These are phyloP conservation scores for Cladosporium sp. DNA, from an alignment of 2,329 filamentous ascomycete genomes.

Conservation along the genomic window DNA sequence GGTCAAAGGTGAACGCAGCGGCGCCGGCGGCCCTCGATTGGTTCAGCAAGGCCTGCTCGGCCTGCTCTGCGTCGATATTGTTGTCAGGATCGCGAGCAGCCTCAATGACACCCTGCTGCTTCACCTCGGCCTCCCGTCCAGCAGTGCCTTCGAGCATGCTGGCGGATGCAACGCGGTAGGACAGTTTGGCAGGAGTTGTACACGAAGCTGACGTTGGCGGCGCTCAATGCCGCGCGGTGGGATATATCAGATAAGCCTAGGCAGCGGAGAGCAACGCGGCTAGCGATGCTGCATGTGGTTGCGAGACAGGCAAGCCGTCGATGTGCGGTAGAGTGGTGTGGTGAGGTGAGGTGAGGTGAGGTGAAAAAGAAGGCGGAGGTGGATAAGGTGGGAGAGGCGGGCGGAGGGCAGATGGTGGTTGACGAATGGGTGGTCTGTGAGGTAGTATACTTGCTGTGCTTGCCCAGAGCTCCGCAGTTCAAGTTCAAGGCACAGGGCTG, in stretches of 20 bases:
- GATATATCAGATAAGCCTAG: too few species aligned
- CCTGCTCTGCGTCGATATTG: constrained; percentile 62
- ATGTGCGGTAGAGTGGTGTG: neutral
- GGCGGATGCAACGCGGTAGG: constrained; percentile 12
- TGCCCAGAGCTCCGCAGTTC: neutral
- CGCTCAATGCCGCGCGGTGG: neutral
- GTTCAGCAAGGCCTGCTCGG: constrained; percentile 67
- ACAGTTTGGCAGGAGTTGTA: neutral
- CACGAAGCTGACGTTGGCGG: too few species aligned
- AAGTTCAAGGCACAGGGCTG: neutral
- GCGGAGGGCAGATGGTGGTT: neutral
- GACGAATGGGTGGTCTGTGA: neutral
- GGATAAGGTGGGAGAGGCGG: neutral
- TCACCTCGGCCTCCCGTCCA: constrained; percentile 56
- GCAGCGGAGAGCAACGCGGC: neutral
- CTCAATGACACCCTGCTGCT: constrained; percentile 74
- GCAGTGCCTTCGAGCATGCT: constrained; percentile 17
- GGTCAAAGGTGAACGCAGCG: constrained; percentile 79
- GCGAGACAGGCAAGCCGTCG: constrained; percentile 2
- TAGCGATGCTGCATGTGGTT: neutral
- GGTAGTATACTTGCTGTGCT: neutral
- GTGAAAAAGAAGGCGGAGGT: neutral
- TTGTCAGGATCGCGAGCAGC: constrained; percentile 68
- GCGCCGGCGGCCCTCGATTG: constrained; percentile 76
- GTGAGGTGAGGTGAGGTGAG: neutral